Base-by-base conservation (phyloP, 2,329 filamentous ascomycete species). In the Alternaria gansuensis region DNA sequence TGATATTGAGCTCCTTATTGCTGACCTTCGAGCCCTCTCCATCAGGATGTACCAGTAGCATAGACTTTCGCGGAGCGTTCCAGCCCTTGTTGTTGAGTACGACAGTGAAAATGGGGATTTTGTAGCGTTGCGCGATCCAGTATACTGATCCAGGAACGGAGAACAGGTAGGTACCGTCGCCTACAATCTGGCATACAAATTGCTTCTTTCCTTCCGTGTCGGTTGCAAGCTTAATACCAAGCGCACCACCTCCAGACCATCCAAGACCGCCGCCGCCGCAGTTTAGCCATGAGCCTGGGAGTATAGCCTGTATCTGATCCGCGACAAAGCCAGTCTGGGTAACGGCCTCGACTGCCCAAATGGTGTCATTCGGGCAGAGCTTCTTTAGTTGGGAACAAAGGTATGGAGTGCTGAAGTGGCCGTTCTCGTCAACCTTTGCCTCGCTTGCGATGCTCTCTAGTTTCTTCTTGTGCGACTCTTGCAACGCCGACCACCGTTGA, bases 241-340 rank as follows among this genome's bases (percentile, higher is more conserved):
- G 76, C 0, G 89, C 88, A 28, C 68, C 91, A 13, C 91, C 91
- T 13, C 90, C 91, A 10, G 87, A 90, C 91, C 91, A 94, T 2
- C 91, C 91, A 0, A 94, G 85, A 2, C 91, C 91, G 13, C 90
- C 91, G 0, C 89, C 91, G 1, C 91, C 91, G 72, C 90, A 93
- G 74, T 93, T 93, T 69, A 94, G 87, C 89, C 89, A 93, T 0
- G 86, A 87, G 0, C 90, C 90, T 0, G 91, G 90, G 0, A 87
- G 71, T 0, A 83, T 87, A 2, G 87, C 84, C 67, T 88, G 87
- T 7, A 95, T 79, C 64, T 93, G 90, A 65, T 95, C 90, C 26
- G 86, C 83, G 0, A 93, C 87, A 28, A 87, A 84, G 0, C 76
- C 76, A 0, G 88, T 87, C 57, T 90, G 87, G 0, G 91, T 95